Evolutionary conservation across 2,329 filamentous ascomycete genomes (phyloP).

Genomic region (Colletotrichum karsti): DNA sequence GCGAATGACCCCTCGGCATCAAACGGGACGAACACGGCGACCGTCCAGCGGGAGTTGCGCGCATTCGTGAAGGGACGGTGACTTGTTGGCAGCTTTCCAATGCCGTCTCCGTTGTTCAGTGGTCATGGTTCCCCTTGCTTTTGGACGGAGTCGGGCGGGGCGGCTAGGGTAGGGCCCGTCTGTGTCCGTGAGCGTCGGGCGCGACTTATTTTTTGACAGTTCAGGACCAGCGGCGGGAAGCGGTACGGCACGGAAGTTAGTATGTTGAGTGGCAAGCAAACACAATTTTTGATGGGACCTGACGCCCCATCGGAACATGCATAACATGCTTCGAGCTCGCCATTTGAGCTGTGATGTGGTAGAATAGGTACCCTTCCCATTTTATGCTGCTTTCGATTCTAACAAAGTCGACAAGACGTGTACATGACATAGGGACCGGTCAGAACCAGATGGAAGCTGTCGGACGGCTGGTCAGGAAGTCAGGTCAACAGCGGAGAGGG

Average conservation of each 20-base stretch:
- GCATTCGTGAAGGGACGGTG: neutral
- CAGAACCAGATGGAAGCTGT: neutral
- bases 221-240: conserved; percentile 22
- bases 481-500: too few species aligned
- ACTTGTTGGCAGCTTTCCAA: neutral
- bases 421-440: neutral
- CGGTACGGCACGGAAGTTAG: conserved; percentile 30
- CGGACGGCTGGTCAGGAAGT: neutral
- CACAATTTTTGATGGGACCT: conserved; percentile 13
- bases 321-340: conserved; percentile 2
- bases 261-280: conserved; percentile 27
- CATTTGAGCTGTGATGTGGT: neutral
- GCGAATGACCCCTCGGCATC: neutral
- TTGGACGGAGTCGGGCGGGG: conserved; percentile 12
- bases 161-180: neutral
- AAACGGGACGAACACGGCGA: neutral
- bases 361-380: neutral
- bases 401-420: neutral
- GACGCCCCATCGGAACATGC: conserved; percentile 7
- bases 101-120: conserved; percentile 1
- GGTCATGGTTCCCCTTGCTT: conserved; percentile 12
- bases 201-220: conserved; percentile 2
- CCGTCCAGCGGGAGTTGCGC: neutral
- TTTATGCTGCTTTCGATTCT: neutral
- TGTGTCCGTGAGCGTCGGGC: conserved; percentile 4